Evolutionary conservation across 2,329 filamentous ascomycete species (phyloP).

Genomic region (Verticillium tricorpus): DNA sequence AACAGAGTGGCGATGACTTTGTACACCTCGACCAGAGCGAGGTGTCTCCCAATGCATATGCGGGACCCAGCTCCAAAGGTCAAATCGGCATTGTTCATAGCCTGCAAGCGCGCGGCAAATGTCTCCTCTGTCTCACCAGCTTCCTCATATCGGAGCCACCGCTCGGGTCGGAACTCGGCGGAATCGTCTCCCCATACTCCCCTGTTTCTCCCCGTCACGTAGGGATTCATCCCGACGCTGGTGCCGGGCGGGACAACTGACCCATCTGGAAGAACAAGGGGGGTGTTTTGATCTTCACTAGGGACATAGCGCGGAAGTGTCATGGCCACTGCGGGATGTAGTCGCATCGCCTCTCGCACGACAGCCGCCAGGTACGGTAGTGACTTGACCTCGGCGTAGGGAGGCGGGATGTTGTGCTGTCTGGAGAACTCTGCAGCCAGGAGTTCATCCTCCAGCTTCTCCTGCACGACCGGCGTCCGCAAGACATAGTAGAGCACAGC

Average conservation of each 20-base stretch:
- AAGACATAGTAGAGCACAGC: slow-evolving; percentile 50
- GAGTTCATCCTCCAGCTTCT: slow-evolving; percentile 37
- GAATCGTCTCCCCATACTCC: slow-evolving; percentile 46
- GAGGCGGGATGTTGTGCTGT: slow-evolving; percentile 20
- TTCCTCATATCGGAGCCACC: slow-evolving; percentile 47
- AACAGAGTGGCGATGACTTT: slow-evolving; percentile 49
- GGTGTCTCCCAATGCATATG: slow-evolving; percentile 50
- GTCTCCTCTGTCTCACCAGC: slow-evolving; percentile 42
- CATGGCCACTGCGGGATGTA: slow-evolving; percentile 49
- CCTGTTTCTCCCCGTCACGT: slow-evolving; percentile 46
- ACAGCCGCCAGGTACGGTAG: slow-evolving; percentile 54
- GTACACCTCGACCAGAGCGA: slow-evolving; percentile 53
- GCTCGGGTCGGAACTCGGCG: slow-evolving; percentile 47
- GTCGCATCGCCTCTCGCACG: slow-evolving; percentile 50
- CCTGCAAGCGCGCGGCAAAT: slow-evolving; percentile 18
- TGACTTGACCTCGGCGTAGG: slow-evolving; percentile 40
- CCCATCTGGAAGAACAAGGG: slow-evolving; percentile 41
- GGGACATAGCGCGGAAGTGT: slow-evolving; percentile 42
- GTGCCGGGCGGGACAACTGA: slow-evolving; percentile 47
- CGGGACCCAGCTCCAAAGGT: slow-evolving; percentile 51
- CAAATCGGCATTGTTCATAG: slow-evolving; percentile 4
- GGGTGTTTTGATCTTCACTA: slow-evolving; percentile 13
- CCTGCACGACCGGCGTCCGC: slow-evolving; percentile 36
- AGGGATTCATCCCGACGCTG: slow-evolving; percentile 48
- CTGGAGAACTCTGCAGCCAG: slow-evolving; percentile 27